Conservation (phyloP, 257 asterid species). For the Ocimum tenuiflorum region DNA sequence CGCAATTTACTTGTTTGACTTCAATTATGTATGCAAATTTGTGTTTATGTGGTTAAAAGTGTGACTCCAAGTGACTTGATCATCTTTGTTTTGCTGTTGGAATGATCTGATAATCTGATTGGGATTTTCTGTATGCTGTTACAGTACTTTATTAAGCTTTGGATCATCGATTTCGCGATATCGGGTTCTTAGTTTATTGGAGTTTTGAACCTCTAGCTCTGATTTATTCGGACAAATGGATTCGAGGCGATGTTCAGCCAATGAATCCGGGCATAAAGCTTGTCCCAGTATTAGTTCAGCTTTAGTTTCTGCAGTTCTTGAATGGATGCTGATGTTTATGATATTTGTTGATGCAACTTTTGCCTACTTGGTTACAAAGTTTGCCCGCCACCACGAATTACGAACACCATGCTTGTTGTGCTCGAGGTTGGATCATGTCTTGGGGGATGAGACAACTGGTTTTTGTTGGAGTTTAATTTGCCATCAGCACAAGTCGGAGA, state of each 20-base stretch:
- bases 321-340: slow-evolving; percentile 71
- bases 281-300: slow-evolving; percentile 33
- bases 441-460: slow-evolving; percentile 45
- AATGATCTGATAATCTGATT: not conserved
- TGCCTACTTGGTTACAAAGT: slow-evolving; percentile 56
- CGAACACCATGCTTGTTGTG: slow-evolving; percentile 72
- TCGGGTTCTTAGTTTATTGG: slow-evolving; percentile 1
- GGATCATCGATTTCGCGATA: slow-evolving; percentile 9
- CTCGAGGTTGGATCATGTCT: slow-evolving; percentile 80
- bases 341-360: slow-evolving; percentile 57
- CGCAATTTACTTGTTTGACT: not conserved
- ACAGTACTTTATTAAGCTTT: slow-evolving; percentile 19
- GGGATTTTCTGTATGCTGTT: not conserved
- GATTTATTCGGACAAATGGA: slow-evolving; percentile 32
- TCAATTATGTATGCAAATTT: not conserved
- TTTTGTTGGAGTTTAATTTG: slow-evolving; percentile 66
- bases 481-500: slow-evolving; percentile 47
- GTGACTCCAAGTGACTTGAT: not conserved
- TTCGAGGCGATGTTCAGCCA: slow-evolving; percentile 16
- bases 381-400: slow-evolving; percentile 49
- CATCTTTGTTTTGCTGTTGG: not conserved
- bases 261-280: slow-evolving; percentile 20
- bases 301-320: slow-evolving; percentile 61
- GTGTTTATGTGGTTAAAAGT: not conserved
- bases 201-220: not conserved